These are phyloP conservation scores for Aspergillus hancockii DNA, from an alignment of 495 filamentous ascomycete genomes.

Conservation along the genomic window DNA sequence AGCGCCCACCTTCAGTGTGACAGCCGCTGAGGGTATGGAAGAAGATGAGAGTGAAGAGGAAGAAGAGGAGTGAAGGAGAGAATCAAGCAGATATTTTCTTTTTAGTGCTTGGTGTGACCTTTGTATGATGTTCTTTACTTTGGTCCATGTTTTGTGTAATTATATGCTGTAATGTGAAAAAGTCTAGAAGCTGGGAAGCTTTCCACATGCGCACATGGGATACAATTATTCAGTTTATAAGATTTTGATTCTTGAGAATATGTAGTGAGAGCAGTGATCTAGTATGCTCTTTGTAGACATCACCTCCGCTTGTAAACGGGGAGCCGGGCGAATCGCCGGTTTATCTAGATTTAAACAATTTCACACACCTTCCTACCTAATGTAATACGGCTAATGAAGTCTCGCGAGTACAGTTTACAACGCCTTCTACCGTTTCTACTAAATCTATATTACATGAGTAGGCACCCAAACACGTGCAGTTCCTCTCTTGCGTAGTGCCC, in stretches of 20 bases:
- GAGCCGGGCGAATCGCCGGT: too few species aligned
- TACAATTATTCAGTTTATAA: not conserved
- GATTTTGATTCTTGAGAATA: too few species aligned
- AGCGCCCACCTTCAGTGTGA: slow-evolving; percentile 83
- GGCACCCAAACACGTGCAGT: too few species aligned
- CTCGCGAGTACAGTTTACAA: too few species aligned
- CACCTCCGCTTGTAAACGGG: too few species aligned
- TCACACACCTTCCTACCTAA: too few species aligned
- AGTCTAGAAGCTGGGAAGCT: not conserved
- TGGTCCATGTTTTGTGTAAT: slow-evolving; percentile 24
- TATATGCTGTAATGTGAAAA: slow-evolving; percentile 20
- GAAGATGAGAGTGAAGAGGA: slow-evolving; percentile 87
- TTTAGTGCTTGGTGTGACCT: slow-evolving; percentile 7
- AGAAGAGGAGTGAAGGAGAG: slow-evolving; percentile 50
- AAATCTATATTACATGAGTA: too few species aligned
- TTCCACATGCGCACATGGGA: not conserved
- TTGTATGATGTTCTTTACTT: slow-evolving; percentile 20
- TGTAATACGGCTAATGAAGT: slow-evolving; percentile 4
- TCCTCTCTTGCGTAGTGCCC: too few species aligned
- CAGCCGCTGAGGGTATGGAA: slow-evolving; percentile 89
- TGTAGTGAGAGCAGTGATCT: too few species aligned
- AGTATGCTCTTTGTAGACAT: too few species aligned
- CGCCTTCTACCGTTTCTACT: too few species aligned
- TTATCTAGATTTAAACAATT: too few species aligned
- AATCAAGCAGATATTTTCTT: not conserved